Evolutionary conservation across 2,329 filamentous ascomycete genomes (phyloP).

Genomic region (Pestalotiopsis sp.): DNA sequence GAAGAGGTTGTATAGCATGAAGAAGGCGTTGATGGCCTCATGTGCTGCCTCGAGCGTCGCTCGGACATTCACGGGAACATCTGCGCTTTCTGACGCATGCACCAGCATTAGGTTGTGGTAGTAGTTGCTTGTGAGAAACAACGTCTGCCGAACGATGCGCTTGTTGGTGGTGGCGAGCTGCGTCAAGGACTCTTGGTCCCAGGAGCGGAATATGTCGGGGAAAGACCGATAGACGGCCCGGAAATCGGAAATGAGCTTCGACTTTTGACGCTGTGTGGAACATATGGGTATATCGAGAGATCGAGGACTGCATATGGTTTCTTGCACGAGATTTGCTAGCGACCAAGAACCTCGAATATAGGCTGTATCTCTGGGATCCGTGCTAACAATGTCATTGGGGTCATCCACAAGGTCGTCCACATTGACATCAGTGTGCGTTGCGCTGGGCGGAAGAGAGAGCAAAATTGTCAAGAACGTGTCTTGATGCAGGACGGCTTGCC

Average conservation of each 20-base stretch:
- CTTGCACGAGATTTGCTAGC: conserved; percentile 76
- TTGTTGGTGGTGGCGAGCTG: conserved; percentile 62
- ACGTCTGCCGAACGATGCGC: conserved; percentile 71
- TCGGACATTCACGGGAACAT: conserved; percentile 67
- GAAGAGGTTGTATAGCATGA: conserved; percentile 71
- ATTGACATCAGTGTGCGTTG: conserved; percentile 78
- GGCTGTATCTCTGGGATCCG: conserved; percentile 66
- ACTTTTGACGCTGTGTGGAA: conserved; percentile 68
- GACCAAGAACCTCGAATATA: conserved; percentile 81
- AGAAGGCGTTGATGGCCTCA: conserved; percentile 75
- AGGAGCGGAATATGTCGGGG: conserved; percentile 70
- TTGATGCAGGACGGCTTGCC: conserved; percentile 80
- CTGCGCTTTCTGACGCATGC: conserved; percentile 69
- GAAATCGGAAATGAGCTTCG: conserved; percentile 71
- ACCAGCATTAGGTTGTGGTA: conserved; percentile 83
- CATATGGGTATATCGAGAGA: conserved; percentile 76
- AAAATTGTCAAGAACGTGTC: conserved; percentile 82
- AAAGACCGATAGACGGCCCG: conserved; percentile 74
- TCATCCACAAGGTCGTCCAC: conserved; percentile 75
- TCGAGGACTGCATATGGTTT: conserved; percentile 74
- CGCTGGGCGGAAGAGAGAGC: conserved; percentile 75
- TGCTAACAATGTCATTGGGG: conserved; percentile 56
- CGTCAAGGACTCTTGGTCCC: conserved; percentile 63
- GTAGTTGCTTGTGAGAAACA: conserved; percentile 82
- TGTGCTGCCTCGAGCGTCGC: conserved; percentile 76